A percentile compares a stretch with the other conserved stretches of the same genome.
phyloP scores from a whole-genome alignment of 139 green algal species.

The Picochlorum sp. region DNA sequence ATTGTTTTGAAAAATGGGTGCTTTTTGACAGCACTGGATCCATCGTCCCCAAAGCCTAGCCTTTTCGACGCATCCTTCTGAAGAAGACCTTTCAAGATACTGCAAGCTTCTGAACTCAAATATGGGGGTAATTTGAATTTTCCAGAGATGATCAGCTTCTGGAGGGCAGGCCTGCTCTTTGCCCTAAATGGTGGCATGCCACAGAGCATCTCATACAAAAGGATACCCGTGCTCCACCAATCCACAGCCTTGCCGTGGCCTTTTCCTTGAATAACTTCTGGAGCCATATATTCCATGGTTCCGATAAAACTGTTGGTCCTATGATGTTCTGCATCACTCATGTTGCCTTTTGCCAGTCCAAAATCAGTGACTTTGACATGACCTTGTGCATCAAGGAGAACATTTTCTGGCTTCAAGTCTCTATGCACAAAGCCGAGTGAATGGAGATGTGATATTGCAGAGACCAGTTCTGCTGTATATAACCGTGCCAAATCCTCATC shows the following conservation, averaged over 20 bases:
- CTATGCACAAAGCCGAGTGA: slow-evolving; percentile 68
- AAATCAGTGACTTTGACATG: slow-evolving; percentile 85
- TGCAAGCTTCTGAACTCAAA: slow-evolving; percentile 35
- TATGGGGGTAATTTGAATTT: slow-evolving; percentile 76
- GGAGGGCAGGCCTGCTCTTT: slow-evolving; percentile 75
- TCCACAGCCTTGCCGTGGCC: slow-evolving; percentile 85
- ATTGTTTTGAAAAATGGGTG: slow-evolving; percentile 88
- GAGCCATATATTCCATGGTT: slow-evolving; percentile 84
- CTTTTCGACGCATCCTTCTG: slow-evolving; percentile 70
- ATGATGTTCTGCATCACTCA: slow-evolving; percentile 38
- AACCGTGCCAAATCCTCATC: slow-evolving; percentile 76
- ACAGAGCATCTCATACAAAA: slow-evolving; percentile 97
- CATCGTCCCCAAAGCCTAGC: slow-evolving; percentile 64
- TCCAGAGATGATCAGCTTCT: slow-evolving; percentile 68
- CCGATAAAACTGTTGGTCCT: slow-evolving; percentile 90
- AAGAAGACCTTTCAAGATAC: slow-evolving; percentile 67
- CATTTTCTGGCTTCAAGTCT: slow-evolving; percentile 82
- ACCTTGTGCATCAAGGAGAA: slow-evolving; percentile 88
- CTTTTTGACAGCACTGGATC: slow-evolving; percentile 37
- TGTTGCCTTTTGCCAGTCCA: slow-evolving; percentile 74
- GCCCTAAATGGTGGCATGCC: slow-evolving; percentile 82
- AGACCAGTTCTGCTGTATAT: slow-evolving; percentile 92
- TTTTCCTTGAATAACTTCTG: slow-evolving; percentile 79
- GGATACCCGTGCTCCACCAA: slow-evolving; percentile 93
- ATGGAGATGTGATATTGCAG: slow-evolving; percentile 88